Base-by-base conservation (phyloP, 2,329 filamentous ascomycete species). In the Albophoma yamanashiensis region DNA sequence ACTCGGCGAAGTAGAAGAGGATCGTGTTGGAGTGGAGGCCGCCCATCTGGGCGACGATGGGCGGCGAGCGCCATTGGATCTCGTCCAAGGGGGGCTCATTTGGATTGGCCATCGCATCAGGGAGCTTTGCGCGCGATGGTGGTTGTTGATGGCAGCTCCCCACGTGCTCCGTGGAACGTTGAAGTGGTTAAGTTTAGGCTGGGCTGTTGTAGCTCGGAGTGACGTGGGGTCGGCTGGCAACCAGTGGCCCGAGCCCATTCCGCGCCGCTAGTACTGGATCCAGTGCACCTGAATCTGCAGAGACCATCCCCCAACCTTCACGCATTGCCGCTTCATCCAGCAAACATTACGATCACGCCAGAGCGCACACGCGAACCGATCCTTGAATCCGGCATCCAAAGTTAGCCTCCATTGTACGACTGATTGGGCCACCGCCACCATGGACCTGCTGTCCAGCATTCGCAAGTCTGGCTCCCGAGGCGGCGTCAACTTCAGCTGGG, bases 401-500 rank as follows among this genome's bases (percentile, higher is more conserved):
- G 9, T 5, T 3, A 11, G 15, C 8, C 11, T 15, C 20, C 20
- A 11, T 22, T 20, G n/a, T 22, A 36, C 31, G n/a, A 38, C 31
- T 8, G 2, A 4, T 14, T 22, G 31, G 31, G 31, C n/a, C 42
- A 22, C 20, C 11, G 20, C 56, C 57, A 60, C 62, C 60, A 97
- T 99, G 94, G 94, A 99, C 82, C 84, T 99, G 59, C 85, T 97
- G 59, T 90, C 92, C 62, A 91, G 89, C 50, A 89, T 99, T 63
- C 91, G 92, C 70, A 97, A 99, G 76, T 78, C 81, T 22, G 93
- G 96, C 73, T 94, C 91, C 68, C 88, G 94, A 66, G 94, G 94
- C 69, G 94, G 94, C 71, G 89, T 89, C 74, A 92, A 97, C 74
- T 99, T 99, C 79, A 92, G 88, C 76, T 97, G 94, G 94, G 89